Evolutionary conservation across 345 rosid genomes (phyloP).

Genomic region (Murraya paniculata): DNA sequence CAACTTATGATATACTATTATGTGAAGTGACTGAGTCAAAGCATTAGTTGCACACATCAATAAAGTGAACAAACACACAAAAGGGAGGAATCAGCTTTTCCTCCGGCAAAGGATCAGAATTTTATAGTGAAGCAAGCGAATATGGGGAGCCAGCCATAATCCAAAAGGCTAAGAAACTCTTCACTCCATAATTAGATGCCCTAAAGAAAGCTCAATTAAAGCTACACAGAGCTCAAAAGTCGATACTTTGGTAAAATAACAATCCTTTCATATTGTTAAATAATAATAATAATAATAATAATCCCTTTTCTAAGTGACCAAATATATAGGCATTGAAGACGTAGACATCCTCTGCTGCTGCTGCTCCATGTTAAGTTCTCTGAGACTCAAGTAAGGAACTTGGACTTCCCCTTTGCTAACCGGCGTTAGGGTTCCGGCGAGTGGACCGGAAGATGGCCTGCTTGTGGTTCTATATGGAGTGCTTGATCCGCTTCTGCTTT

Average conservation of each 20-base stretch:
- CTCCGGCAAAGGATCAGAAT: background rate
- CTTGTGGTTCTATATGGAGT: slow-evolving; percentile 54
- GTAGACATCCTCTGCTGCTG: slow-evolving; percentile 53
- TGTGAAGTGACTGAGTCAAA: background rate
- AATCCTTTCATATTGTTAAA: too few species aligned
- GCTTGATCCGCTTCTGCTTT: slow-evolving; percentile 62
- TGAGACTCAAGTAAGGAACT: slow-evolving; percentile 67
- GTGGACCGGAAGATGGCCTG: slow-evolving; percentile 61
- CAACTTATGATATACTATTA: background rate
- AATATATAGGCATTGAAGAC: slow-evolving; percentile 58
- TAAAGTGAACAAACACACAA: background rate
- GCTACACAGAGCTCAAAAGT: background rate
- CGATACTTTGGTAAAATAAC: background rate
- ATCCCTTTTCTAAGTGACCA: slow-evolving; percentile 44
- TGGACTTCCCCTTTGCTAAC: slow-evolving; percentile 41
- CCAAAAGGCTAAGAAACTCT: background rate
- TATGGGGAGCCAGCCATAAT: background rate
- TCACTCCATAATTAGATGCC: background rate
- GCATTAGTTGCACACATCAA: background rate
- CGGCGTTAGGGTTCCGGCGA: slow-evolving; percentile 61
- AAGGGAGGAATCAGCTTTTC: background rate
- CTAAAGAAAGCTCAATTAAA: background rate
- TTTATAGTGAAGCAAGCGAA: background rate
- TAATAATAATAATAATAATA: too few species aligned
- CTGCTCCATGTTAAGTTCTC: slow-evolving; percentile 67